phyloP scores from a whole-genome alignment of 2,329 filamentous ascomycete species.

The Tricladium varicosporioides region DNA sequence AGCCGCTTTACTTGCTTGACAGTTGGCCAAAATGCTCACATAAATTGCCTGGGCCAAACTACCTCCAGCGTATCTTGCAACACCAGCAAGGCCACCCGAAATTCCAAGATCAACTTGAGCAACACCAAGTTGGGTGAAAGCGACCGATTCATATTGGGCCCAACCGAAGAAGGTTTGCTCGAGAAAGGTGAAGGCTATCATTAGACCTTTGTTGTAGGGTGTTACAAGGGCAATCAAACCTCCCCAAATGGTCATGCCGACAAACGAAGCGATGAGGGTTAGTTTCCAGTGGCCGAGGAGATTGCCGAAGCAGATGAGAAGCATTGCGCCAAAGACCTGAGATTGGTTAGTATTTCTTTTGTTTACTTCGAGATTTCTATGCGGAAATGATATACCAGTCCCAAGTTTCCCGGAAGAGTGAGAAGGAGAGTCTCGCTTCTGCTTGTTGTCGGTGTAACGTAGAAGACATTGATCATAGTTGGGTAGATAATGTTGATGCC shows the following conservation, averaged over 20 bases:
- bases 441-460: not conserved
- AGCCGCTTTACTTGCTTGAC: not conserved
- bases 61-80: slow-evolving; percentile 4
- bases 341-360: not conserved
- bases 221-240: not conserved
- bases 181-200: slow-evolving; percentile 8
- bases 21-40: not conserved
- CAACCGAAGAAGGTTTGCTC: slow-evolving; percentile 7
- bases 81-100: slow-evolving; percentile 7
- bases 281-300: not conserved
- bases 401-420: not conserved
- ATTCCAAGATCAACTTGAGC: slow-evolving; percentile 1
- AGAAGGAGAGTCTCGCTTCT: not conserved
- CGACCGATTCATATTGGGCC: slow-evolving; percentile 4
- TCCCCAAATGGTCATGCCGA: not conserved
- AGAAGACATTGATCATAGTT: not conserved
- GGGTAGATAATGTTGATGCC: not conserved
- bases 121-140: slow-evolving; percentile 8
- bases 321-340: not conserved
- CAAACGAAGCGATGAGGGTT: not conserved
- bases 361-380: not conserved
- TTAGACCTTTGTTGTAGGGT: not conserved
- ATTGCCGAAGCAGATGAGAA: not conserved
- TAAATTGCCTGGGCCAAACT: slow-evolving; percentile 3
- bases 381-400: not conserved